phyloP scores from a whole-genome alignment of 1,284 basidiomycete species.

The Leccinum solheimii region DNA sequence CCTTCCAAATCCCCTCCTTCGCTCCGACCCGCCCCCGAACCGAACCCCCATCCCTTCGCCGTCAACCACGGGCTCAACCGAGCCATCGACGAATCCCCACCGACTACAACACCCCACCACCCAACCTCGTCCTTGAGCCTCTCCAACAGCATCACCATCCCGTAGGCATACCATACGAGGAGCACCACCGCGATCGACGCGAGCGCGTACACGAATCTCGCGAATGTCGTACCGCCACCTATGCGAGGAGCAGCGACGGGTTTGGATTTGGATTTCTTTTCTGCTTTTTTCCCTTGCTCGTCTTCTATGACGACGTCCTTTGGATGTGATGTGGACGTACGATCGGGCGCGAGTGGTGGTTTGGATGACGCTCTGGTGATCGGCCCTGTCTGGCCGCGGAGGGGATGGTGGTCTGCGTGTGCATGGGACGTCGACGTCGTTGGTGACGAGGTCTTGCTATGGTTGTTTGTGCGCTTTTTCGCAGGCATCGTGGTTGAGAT shows the following conservation, averaged over 20 bases:
- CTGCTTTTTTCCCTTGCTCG: background rate
- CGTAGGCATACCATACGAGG: background rate
- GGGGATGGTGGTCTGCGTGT: slow-evolving; percentile 17
- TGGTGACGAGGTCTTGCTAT: slow-evolving; percentile 14
- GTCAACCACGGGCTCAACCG: background rate
- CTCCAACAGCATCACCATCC: background rate
- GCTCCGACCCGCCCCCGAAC: background rate
- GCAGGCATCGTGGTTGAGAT: slow-evolving; percentile 17
- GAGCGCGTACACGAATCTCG: background rate
- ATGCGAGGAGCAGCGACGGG: background rate
- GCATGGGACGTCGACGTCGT: slow-evolving; percentile 12
- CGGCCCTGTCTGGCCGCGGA: slow-evolving; percentile 2
- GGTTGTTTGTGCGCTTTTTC: slow-evolving; percentile 20
- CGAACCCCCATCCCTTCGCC: background rate
- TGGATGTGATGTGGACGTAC: background rate
- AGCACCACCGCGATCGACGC: background rate
- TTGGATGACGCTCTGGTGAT: background rate
- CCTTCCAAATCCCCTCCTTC: slow-evolving; percentile 37
- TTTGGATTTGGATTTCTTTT: background rate
- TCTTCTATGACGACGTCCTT: background rate
- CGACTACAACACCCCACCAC: slow-evolving; percentile 23
- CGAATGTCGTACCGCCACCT: background rate
- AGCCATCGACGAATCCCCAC: slow-evolving; percentile 7
- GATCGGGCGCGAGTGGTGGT: background rate
- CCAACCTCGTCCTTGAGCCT: slow-evolving; percentile 23